Evolutionary conservation across 306 rosid species (phyloP), one percentile per base, ranked within the genome.

Genomic region (Prunus fruticosa): DNA sequence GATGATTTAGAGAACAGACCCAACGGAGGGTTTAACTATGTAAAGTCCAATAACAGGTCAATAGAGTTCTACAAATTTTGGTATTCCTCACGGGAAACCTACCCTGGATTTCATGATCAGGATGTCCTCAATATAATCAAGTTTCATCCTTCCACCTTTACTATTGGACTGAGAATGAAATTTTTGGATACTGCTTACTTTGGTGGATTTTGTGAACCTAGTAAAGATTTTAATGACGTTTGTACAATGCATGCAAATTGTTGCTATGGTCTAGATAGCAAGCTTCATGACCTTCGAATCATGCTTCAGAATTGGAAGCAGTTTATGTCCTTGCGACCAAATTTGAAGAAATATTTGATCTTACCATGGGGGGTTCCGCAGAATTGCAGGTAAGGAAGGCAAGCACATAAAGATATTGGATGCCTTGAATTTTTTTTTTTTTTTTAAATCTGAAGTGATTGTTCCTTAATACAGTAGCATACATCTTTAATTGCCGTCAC

Each of bases 161-260:
- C 74, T 53, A 84, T 86, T 72, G 97, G 90, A 64, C 77, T 90
- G 69, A 89, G 79, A 87, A 90, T 95, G 80, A 89, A 82, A 76
- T 95, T 95, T 79, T 81, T 95, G 85, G 97, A 92, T 82, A 95
- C 99, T 53, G 89, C 91, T 79, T 81, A 85, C 81, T 95, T 92
- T 78, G 99, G 99, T 58, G 98, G 99, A 75, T 86, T 95, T 78
- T 95, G 98, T 80, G 96, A 95, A 79, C 99, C 99, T 34, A 95
- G 99, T 86, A 86, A 84, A 86, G 98, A 95, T 84, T 81, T 95
- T 78, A 92, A 95, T 87, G 83, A 71, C 74, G 99, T 95, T 22
- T 87, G 97, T 84, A 95, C 99, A 5, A 95, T 95, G 97, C 99
- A 95, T 81, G 99, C 97, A 71, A 95, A 92, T 80, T 95, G 97